Percentiles rank a stretch among this genome's conserved stretches.
Evolutionary conservation across 148 eudicot species (phyloP).

Genomic region (Linanthus parryae): DNA sequence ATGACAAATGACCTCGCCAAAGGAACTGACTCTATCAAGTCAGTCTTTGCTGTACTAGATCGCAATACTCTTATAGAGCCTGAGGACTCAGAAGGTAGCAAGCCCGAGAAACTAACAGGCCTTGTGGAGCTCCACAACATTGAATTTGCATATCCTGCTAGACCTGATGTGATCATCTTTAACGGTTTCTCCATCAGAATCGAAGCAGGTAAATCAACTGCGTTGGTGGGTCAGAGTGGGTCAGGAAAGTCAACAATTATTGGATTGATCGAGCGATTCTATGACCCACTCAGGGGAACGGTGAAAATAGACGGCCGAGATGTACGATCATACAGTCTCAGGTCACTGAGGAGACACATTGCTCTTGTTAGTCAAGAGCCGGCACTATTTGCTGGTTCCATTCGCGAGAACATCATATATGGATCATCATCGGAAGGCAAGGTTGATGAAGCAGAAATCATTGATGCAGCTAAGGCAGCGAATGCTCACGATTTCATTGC

Average conservation of each 20-base stretch:
- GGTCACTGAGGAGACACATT: background rate
- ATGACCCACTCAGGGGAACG: constrained; percentile 1
- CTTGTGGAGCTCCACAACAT: background rate
- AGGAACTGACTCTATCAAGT: constrained; percentile 6
- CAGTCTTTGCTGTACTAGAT: constrained; percentile 9
- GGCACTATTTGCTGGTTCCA: constrained; percentile 5
- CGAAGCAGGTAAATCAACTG: constrained; percentile 9
- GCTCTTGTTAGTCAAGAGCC: constrained; percentile 13
- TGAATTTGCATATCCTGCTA: constrained; percentile 11
- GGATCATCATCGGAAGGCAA: background rate
- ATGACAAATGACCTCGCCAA: constrained; percentile 9
- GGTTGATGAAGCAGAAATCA: background rate
- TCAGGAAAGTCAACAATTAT: constrained; percentile 5
- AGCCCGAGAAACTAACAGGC: constrained; percentile 2
- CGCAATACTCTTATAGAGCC: constrained; percentile 2
- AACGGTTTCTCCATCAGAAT: constrained; percentile 6
- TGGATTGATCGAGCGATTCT: constrained; percentile 5
- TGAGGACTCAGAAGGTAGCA: constrained; percentile 4
- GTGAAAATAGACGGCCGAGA: constrained; percentile 12
- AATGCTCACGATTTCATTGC: constrained; percentile 10
- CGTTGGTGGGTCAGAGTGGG: constrained; percentile 9
- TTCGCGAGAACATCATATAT: constrained; percentile 5
- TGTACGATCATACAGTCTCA: background rate
- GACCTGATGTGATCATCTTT: constrained; percentile 3
- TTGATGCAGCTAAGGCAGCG: constrained; percentile 11